Conservation (phyloP, 257 asterid species). For the Cordia subcordata region DNA sequence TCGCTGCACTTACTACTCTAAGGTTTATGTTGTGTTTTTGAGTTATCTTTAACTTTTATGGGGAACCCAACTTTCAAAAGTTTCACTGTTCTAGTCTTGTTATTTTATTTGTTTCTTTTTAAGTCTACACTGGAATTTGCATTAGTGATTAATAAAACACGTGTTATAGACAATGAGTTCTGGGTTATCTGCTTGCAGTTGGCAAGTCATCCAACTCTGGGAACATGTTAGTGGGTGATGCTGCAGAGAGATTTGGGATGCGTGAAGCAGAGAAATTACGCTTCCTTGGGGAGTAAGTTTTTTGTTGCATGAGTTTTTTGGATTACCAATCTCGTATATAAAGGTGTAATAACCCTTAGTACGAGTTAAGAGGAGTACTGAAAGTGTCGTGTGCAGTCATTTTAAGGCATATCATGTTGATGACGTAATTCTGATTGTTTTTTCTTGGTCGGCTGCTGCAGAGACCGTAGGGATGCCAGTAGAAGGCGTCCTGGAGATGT, state of each 20-base stretch:
- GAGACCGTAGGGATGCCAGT: slow-evolving; percentile 76
- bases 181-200: slow-evolving; percentile 32
- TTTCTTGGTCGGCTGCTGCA: slow-evolving; percentile 25
- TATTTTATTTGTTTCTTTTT: too few species aligned
- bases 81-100: neutral
- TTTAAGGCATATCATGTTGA: neutral
- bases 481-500: slow-evolving; percentile 62
- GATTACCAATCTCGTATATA: neutral
- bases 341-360: neutral
- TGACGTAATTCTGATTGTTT: neutral
- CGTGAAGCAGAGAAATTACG: slow-evolving; percentile 66
- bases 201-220: slow-evolving; percentile 36
- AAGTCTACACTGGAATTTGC: neutral
- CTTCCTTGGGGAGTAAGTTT: slow-evolving; percentile 74
- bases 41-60: neutral
- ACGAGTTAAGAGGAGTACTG: neutral
- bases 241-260: slow-evolving; percentile 56
- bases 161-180: slow-evolving; percentile 1
- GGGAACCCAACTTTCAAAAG: neutral
- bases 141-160: neutral
- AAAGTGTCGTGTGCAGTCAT: too few species aligned
- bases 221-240: slow-evolving; percentile 37
- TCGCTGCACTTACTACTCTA: neutral
- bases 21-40: neutral
- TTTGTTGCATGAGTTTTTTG: slow-evolving; percentile 4